Evolutionary conservation across 2,329 filamentous ascomycete species (phyloP), one percentile per base, ranked within the genome.

Genomic region (Tolypocladium sp.): DNA sequence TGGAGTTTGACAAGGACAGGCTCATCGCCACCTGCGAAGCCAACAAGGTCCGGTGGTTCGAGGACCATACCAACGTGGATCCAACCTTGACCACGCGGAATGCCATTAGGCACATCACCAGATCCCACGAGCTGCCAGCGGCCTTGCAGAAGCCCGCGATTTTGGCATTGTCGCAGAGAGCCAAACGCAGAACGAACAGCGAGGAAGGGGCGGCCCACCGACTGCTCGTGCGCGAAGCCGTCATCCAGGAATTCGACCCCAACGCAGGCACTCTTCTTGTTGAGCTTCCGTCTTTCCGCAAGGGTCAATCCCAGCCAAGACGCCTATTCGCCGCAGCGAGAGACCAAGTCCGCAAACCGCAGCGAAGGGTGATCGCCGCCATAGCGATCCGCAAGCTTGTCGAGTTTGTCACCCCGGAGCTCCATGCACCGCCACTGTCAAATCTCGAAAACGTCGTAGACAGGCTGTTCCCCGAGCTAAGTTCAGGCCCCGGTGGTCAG

Each of bases 61-160:
- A 94, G 69, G 94, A 99, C 70, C 76, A 79, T 49, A 97, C 92
- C 2, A 99, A 99, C 68, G 72, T 78, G 20, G 89, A 97, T 66
- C 81, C 79, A 10, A 91, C 87, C 0, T 74, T 95, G 60, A 96
- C 94, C 0, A 74, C 81, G 52, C 84, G 94, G 42, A 99, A 99
- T 67, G 86, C 93, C 0, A 78, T 97, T 42, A 84, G 93, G 38
- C 76, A 88, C 69, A 71, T 96, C 51, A 79, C 83, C 25, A 74
- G 77, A 33, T 73, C 80, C 5, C 74, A 86, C 60, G 68, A 71
- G 3, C 75, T 97, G 4, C 93, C 94, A 0, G 71, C 70, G 12
- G 91, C 92, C 0, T 74, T 97, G 2, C 83, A 83, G 61, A 85
- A 86, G 58, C 75, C 81, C 0, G 78, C 84, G 0, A 78, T 97